Evolutionary conservation across 192 early-diverging fungal species (phyloP), one percentile per base, ranked within the genome.

Genomic region (Backusella australiensis): DNA sequence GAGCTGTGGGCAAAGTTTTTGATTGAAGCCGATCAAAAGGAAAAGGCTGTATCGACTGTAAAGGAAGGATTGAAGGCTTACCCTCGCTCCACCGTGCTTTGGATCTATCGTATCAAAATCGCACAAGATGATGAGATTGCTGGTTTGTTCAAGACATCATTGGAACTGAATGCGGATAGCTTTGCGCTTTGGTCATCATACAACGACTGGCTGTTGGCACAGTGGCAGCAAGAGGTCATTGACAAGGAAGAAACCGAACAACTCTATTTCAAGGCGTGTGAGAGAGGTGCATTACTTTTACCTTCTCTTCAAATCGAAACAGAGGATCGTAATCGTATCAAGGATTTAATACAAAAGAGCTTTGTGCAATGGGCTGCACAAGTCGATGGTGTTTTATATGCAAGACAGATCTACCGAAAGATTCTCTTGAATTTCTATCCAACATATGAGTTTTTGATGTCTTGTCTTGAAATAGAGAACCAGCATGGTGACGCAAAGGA

Each of bases 391-490:
- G 82, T 89, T 11, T 85, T 85, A 1, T 82, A 80, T 23, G 78
- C 89, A 39, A 84, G 93, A 41, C 75, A 72, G 4, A 80, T 86
- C 19, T 89, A 88, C 72, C 76, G 79, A 39, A 82, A 81, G 14
- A 78, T 93, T 9, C 68, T 86, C 34, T 79, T 84, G 19, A 84
- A 83, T 41, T 86, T 88, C 32, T 90, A 89, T 72, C 91, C 92
- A 12, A 91, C 89, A 8, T 71, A 84, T 36, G 77, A 69, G 4
- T 92, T 93, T 77, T 91, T 86, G 78, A 83, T 84, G 71, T 74
- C 83, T n/a, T 92, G 92, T 75, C 66, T 93, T 44, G 82, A 85
- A 69, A 75, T 91, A 44, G 92, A 93, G 77, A 73, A 77, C 42
- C 70, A 46, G 9, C 52, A 69, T 1, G 76, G 79, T 35, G 74